Percentiles rank a stretch among this genome's conserved stretches.
phyloP scores from a whole-genome alignment of 2,329 filamentous ascomycete genomes.

The Clonostachys rhizophaga region DNA sequence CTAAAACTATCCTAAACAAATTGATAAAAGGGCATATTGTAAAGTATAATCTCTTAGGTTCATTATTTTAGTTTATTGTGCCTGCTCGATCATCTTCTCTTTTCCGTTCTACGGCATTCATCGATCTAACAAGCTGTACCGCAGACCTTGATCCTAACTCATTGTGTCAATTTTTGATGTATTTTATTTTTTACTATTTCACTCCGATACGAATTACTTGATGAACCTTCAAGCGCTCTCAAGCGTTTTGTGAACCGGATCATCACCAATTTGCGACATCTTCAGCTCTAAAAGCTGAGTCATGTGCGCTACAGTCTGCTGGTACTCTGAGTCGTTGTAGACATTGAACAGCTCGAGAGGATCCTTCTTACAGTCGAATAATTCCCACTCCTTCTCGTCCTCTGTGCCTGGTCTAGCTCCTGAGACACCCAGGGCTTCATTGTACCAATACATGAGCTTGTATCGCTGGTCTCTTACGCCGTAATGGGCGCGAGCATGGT shows the following conservation, averaged over 20 bases:
- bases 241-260: slow-evolving; percentile 19
- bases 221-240: no score
- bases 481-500: slow-evolving; percentile 46
- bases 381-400: slow-evolving; percentile 45
- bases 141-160: no score
- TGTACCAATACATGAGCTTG: slow-evolving; percentile 56
- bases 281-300: slow-evolving; percentile 35
- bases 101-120: no score
- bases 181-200: no score
- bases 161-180: no score
- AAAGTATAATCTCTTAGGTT: no score
- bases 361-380: slow-evolving; percentile 47
- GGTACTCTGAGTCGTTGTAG: slow-evolving; percentile 30
- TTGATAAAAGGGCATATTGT: no score
- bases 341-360: slow-evolving; percentile 43
- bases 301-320: slow-evolving; percentile 30
- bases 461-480: slow-evolving; percentile 44
- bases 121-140: no score
- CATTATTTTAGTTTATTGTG: no score
- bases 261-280: slow-evolving; percentile 48
- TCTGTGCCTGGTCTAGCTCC: slow-evolving; percentile 33
- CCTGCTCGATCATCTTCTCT: no score
- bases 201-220: no score
- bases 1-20: no score
- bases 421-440: slow-evolving; percentile 38